Base-by-base conservation (phyloP, 2,329 filamentous ascomycete genomes). In the Diaporthe australafricana region DNA sequence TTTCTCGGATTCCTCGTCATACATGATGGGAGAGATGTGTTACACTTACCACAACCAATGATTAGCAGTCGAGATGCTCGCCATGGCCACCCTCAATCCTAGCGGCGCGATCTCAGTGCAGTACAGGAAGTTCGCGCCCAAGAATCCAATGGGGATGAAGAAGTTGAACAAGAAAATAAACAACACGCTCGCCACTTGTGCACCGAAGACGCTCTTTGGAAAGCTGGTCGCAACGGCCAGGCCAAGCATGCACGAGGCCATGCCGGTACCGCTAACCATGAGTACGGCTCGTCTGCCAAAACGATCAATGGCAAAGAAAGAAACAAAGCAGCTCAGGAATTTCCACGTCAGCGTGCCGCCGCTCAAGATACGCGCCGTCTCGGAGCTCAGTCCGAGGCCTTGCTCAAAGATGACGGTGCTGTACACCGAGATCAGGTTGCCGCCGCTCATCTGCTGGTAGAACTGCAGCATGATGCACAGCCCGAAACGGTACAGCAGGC, bases 111-210 rank as follows among this genome's bases (percentile, higher is more conserved):
- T 82, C 75, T 90, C 88, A 1, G 88, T 86, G 71, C 87, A 88
- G 78, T 90, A 90, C n/a, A 90, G 81, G 80, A 90, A 90, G 74
- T 89, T 90, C 38, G 87, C 84, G 1, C 88, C 88, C 0, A 89
- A 81, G 80, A 89, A 89, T 0, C 88, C 88, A 70, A 90, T 86
- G 0, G 87, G 87, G 53, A 89, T 86, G 79, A 90, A 90, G 75
- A 86, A 87, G 78, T 89, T 88, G 81, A 88, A 91, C 53, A 89
- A 78, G 78, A 88, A 91, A 52, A 90, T 83, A 78, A 89, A 89
- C 73, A 87, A 83, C 1, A 86, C 87, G 1, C 86, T 86, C 0
- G 84, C 84, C 52, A 89, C 84, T 72, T 86, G 83, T 2, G 87
- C 84, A 1, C 81, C 74, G 6, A 81, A 81, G 78, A 87, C 87